These are phyloP conservation scores for Tulasnella calospora DNA, from an alignment of 768 basidiomycete species.

Conservation along the genomic window DNA sequence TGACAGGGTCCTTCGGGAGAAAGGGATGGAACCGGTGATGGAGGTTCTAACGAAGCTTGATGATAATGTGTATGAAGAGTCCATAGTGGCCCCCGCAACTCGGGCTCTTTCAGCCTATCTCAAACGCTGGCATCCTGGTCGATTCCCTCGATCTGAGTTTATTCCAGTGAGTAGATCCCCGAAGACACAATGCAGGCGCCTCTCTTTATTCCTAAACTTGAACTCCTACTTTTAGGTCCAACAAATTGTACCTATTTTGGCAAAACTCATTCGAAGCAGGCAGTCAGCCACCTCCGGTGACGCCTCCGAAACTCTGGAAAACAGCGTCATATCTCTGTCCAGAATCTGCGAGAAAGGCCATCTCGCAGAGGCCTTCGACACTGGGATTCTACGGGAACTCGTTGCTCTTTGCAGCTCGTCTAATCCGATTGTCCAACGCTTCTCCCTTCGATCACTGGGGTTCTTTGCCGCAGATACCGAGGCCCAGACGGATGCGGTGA, in stretches of 20 bases:
- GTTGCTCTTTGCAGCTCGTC: neutral
- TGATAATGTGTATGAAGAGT: neutral
- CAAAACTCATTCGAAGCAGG: neutral
- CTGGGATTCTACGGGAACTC: neutral
- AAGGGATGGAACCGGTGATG: neutral
- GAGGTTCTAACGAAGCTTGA: neutral
- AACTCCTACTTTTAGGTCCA: neutral
- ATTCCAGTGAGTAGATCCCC: neutral
- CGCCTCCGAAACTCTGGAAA: neutral
- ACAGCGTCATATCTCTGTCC: neutral
- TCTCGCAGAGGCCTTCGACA: neutral
- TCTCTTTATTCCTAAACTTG: neutral
- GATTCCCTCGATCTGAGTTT: neutral
- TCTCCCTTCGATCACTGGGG: neutral
- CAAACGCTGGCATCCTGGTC: neutral
- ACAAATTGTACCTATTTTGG: neutral
- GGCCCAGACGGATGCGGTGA: neutral
- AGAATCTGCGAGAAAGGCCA: neutral
- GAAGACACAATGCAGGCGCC: neutral
- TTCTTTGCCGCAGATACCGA: neutral
- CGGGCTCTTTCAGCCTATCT: neutral
- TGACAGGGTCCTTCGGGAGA: neutral
- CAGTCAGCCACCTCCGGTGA: neutral
- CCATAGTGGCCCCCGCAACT: neutral
- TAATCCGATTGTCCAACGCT: neutral